Conservation (phyloP, 2,329 filamentous ascomycete genomes). For the Xylariaceae sp. region DNA sequence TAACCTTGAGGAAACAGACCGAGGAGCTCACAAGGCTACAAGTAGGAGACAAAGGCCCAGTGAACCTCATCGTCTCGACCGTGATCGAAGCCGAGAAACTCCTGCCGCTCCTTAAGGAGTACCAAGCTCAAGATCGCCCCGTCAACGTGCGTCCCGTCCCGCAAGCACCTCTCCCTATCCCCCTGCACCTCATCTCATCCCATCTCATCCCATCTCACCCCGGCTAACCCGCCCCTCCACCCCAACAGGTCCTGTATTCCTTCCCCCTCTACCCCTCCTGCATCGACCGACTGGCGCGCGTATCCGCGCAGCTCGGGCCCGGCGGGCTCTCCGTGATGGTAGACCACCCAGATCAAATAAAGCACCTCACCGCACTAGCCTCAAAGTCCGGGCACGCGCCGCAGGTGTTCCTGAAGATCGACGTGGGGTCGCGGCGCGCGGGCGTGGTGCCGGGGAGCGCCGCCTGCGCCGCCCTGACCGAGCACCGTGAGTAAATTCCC, state of each 20-base stretch:
- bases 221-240: background rate
- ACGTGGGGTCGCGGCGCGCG: constrained; percentile 72
- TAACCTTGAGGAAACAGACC: constrained; percentile 52
- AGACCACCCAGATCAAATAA: constrained; percentile 67
- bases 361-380: constrained; percentile 46
- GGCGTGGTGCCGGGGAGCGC: constrained; percentile 60
- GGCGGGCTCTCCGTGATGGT: constrained; percentile 66
- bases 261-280: constrained; percentile 67
- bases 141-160: constrained; percentile 56
- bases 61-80: constrained; percentile 73
- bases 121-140: constrained; percentile 53
- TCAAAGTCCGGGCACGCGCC: constrained; percentile 50
- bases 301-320: constrained; percentile 60
- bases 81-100: constrained; percentile 73
- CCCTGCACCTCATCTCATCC: background rate
- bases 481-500: constrained; percentile 23
- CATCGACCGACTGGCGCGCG: constrained; percentile 58
- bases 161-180: background rate
- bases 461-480: constrained; percentile 50
- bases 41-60: constrained; percentile 60
- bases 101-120: constrained; percentile 60
- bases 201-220: background rate
- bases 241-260: constrained; percentile 65
- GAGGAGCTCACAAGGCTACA: constrained; percentile 67
- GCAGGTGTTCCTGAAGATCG: constrained; percentile 71